Evolutionary conservation across 1,284 basidiomycete species (phyloP), one percentile per base, ranked within the genome.

Genomic region (Tilletia indica): DNA sequence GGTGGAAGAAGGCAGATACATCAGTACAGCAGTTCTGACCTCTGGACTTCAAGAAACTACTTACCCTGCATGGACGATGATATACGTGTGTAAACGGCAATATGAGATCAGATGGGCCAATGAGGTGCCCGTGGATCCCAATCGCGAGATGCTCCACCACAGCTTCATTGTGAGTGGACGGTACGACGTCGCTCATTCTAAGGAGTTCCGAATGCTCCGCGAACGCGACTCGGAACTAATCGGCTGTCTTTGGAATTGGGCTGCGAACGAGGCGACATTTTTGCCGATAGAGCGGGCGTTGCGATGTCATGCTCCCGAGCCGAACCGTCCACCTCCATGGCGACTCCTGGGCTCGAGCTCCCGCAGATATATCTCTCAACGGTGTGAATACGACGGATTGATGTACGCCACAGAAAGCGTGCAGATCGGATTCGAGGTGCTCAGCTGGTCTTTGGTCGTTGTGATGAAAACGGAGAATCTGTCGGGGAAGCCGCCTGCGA

Each of bases 71-170:
- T n/a, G n/a, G n/a, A n/a, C n/a, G n/a, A n/a, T n/a, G n/a, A n/a
- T n/a, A n/a, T n/a, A n/a, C n/a, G n/a, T n/a, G n/a, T n/a, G n/a
- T n/a, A n/a, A n/a, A n/a, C n/a, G n/a, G n/a, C n/a, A n/a, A n/a
- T n/a, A n/a, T n/a, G n/a, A n/a, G n/a, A n/a, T n/a, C n/a, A n/a
- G n/a, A n/a, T 67, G 66, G 66, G 45, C 19, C 8, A 34, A 47
- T 45, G 48, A 48, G 42, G 66, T 34, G 2, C 66, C 66, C 4
- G 6, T 5, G 19, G 66, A 45, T 14, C 48, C 42, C 6, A 47
- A 36, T 14, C 45, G 66, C n/a, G 66, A 67, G 48, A 36, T 51
- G 66, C 42, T 67, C 14, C 66, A 67, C 25, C 66, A 67, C 66
- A 48, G 45, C 45, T 39, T 67, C 39, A 45, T 67, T 25, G 34